Base-by-base conservation (phyloP, 768 basidiomycete genomes). In the Cystofilobasidium macerans region DNA sequence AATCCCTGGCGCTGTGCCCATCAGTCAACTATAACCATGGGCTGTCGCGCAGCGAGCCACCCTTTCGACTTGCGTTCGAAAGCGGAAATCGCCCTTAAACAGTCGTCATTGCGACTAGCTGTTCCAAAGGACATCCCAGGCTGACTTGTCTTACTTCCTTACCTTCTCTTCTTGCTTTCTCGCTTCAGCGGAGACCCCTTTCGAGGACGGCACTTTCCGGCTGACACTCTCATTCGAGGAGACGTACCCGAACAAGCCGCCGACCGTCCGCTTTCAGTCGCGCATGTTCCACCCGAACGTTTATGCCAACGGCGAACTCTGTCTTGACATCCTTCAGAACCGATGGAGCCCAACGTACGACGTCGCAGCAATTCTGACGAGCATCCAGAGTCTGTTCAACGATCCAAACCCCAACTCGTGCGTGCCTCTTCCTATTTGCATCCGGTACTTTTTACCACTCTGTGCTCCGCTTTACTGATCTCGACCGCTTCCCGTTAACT, bases 271-370 rank as follows among this genome's bases (percentile, higher is more conserved):
- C 74, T 99, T 99, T 81, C 83, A 98, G 36, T 92, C 89, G 42
- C 77, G 77, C 69, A 98, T 98, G 94, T 98, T 99, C 79, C 94
- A 99, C 75, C 95, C 95, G 0, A 99, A 98, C 78, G 93, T 99
- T 13, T 99, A 98, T 77, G 88, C 88, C 53, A 97, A 95, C 72
- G 95, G 95, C 69, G 94, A 98, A 75, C 86, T 99, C 59, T 99
- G 95, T 75, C 82, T 99, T 59, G 95, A 98, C 77, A 99, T 98
- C 73, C 82, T 99, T 40, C 95, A 99, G 79, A 99, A 99, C 75
- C 82, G 95, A 28, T 99, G 95, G 95, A 89, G 87, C 30, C 95
- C 95, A 8, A 98, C 95, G 1, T 99, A 99, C 77, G 95, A 99
- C 74, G 95, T 99, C 62, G 91, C 93, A 24, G 95, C 95, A 33